Evolutionary conservation across 1,139 yeast genomes (phyloP).

Genomic region (Diutina scorzettiae): DNA sequence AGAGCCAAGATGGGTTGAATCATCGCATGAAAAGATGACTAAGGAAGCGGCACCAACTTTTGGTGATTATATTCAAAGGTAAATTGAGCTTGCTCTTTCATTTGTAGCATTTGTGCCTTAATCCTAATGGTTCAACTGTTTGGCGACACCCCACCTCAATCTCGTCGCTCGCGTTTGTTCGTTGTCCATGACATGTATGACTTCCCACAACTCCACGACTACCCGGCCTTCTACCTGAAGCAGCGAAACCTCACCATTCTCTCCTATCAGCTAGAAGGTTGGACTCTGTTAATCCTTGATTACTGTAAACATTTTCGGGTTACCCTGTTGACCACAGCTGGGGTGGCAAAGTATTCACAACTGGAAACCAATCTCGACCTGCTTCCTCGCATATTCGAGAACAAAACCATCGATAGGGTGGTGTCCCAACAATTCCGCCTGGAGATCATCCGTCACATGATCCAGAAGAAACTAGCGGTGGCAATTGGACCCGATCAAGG

Average conservation of each 20-base stretch:
- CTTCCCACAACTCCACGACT: conserved; percentile 68
- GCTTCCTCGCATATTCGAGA: conserved; percentile 31
- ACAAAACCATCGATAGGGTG: conserved; percentile 35
- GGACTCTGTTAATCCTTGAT: conserved; percentile 31
- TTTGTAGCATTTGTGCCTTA: too few species aligned
- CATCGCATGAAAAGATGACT: too few species aligned
- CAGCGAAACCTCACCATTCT: conserved; percentile 79
- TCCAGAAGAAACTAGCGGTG: conserved; percentile 38
- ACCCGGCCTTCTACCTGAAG: conserved; percentile 85
- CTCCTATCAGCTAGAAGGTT: conserved; percentile 52
- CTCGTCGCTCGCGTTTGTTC: too few species aligned
- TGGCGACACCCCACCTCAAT: too few species aligned
- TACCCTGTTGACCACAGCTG: not conserved
- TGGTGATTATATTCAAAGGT: too few species aligned
- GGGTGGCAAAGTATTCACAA: conserved; percentile 15
- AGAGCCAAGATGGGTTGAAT: too few species aligned
- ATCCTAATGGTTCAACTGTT: too few species aligned
- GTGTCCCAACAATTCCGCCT: conserved; percentile 44
- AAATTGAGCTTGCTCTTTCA: too few species aligned
- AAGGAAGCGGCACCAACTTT: too few species aligned
- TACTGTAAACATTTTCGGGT: conserved; percentile 49
- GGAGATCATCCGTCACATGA: conserved; percentile 48
- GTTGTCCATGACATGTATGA: conserved; percentile 8
- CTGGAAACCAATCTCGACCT: conserved; percentile 14
- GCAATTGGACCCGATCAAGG: conserved; percentile 36